phyloP scores from a whole-genome alignment of 768 basidiomycete species.

The Naganishia friedmannii region DNA sequence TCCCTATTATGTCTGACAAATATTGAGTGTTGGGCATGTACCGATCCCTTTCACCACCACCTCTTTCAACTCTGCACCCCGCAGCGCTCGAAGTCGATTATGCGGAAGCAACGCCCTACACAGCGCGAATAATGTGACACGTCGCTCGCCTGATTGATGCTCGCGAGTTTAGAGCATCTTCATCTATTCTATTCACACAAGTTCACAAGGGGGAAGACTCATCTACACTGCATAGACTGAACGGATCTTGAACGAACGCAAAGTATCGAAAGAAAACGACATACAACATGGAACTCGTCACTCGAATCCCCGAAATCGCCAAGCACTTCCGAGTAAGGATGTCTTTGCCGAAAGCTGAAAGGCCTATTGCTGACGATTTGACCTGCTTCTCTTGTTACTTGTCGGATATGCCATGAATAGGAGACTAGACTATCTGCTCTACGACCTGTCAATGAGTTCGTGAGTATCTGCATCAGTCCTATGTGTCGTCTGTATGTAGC shows the following conservation, averaged over 20 bases:
- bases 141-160: neutral
- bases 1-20: no score
- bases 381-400: neutral
- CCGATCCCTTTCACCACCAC: no score
- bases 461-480: slow-evolving; percentile 32
- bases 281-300: slow-evolving; percentile 48
- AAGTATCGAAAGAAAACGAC: neutral
- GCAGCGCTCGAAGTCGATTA: no score
- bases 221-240: no score
- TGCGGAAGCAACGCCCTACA: no score
- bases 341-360: neutral
- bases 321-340: slow-evolving; percentile 50
- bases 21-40: no score
- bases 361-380: neutral
- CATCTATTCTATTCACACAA: no score
- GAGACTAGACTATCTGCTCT: slow-evolving; percentile 50
- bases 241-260: neutral
- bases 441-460: slow-evolving; percentile 50
- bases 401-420: slow-evolving; percentile 29
- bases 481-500: neutral
- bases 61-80: no score
- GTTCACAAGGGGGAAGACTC: no score
- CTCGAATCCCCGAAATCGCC: slow-evolving; percentile 45
- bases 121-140: no score
- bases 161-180: no score